Conservation (phyloP, 2,329 filamentous ascomycete genomes). For the Sporothrix dimorphospora region DNA sequence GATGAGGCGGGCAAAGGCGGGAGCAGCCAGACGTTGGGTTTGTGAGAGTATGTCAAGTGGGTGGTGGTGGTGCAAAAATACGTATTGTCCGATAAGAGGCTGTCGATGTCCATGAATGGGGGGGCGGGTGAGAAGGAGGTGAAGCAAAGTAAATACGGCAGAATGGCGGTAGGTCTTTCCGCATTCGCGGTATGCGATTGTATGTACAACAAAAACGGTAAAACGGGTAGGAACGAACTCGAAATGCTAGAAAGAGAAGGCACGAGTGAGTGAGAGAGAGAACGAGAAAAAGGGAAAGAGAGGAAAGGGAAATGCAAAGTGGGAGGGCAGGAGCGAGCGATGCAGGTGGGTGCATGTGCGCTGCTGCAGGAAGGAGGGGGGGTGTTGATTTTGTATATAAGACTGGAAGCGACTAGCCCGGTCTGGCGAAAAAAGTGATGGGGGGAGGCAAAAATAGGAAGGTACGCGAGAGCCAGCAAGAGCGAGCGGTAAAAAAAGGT, state of each 20-base stretch:
- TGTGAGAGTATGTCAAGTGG: not conserved
- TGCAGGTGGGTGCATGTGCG: slow-evolving; percentile 25
- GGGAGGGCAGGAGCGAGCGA: slow-evolving; percentile 14
- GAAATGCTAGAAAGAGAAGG: not conserved
- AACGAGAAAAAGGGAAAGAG: not conserved
- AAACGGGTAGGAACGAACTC: not conserved
- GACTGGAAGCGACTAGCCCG: slow-evolving; percentile 16
- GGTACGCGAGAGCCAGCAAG: slow-evolving; percentile 7
- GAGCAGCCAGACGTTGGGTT: slow-evolving; percentile 1
- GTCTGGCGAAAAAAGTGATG: slow-evolving; percentile 9
- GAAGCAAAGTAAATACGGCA: slow-evolving; percentile 18
- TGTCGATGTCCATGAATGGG: not conserved
- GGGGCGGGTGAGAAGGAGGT: not conserved
- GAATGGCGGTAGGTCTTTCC: not conserved
- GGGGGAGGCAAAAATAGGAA: slow-evolving; percentile 29
- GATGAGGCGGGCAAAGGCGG: not conserved
- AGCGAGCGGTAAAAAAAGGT: not conserved
- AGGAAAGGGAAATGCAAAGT: slow-evolving; percentile 15
- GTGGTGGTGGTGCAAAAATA: slow-evolving; percentile 20
- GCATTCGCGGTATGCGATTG: not conserved
- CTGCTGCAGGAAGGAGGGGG: slow-evolving; percentile 26
- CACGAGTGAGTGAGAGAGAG: not conserved
- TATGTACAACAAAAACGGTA: slow-evolving; percentile 12
- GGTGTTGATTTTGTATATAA: slow-evolving; percentile 15
- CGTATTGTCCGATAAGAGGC: slow-evolving; percentile 18